These are phyloP conservation scores for Arxiozyma slooffiae DNA, from an alignment of 1,139 yeast genomes.

Conservation along the genomic window DNA sequence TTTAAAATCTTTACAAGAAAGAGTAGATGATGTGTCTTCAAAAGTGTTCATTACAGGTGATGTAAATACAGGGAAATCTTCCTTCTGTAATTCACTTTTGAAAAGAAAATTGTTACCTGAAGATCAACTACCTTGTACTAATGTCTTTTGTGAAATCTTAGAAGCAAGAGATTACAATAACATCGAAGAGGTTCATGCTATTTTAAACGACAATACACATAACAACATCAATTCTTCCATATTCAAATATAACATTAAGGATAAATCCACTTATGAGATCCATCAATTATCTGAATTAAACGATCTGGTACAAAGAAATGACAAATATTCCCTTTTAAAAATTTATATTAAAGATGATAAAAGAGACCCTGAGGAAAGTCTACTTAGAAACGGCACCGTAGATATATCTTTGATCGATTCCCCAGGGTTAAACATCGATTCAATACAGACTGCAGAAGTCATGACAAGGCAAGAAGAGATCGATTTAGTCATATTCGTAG, in stretches of 20 bases:
- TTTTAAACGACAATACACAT: slow-evolving; percentile 42
- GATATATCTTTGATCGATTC: slow-evolving; percentile 93
- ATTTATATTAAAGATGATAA: slow-evolving; percentile 68
- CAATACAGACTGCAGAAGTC: slow-evolving; percentile 88
- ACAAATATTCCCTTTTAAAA: slow-evolving; percentile 61
- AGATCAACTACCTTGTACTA: slow-evolving; percentile 97
- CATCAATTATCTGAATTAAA: slow-evolving; percentile 49
- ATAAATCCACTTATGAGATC: slow-evolving; percentile 56
- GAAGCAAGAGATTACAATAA: slow-evolving; percentile 72
- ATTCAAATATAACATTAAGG: slow-evolving; percentile 42
- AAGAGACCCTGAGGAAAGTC: slow-evolving; percentile 58
- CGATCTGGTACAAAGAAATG: slow-evolving; percentile 64
- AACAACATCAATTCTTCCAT: slow-evolving; percentile 23
- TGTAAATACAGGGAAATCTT: slow-evolving; percentile 90
- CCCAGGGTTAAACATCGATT: slow-evolving; percentile 91
- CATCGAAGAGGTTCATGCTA: slow-evolving; percentile 88
- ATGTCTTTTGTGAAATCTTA: slow-evolving; percentile 88
- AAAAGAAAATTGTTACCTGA: slow-evolving; percentile 76
- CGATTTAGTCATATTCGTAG: slow-evolving; percentile 91
- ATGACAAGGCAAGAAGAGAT: slow-evolving; percentile 96
- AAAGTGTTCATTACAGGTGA: slow-evolving; percentile 96
- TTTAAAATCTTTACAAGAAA: slow-evolving; percentile 59
- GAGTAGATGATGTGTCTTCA: slow-evolving; percentile 86
- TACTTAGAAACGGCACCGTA: slow-evolving; percentile 80
- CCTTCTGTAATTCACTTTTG: slow-evolving; percentile 85